Conservation (phyloP, 1,284 basidiomycete species). For the Tilletia indica region DNA sequence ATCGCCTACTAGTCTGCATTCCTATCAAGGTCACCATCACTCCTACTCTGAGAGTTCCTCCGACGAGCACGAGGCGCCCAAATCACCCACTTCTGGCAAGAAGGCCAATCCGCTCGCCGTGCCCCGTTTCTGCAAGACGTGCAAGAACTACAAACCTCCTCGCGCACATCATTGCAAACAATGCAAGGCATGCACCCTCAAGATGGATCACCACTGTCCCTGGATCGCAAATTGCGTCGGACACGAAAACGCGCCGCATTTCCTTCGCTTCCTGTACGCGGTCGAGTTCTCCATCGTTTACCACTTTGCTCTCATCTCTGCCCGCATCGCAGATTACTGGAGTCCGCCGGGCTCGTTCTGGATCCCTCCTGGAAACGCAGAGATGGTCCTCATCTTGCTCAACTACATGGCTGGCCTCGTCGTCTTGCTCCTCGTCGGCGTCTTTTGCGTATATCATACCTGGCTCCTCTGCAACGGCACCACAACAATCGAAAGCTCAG, state of each 20-base stretch:
- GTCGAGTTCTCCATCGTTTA: slow-evolving; percentile 76
- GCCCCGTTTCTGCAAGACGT: slow-evolving; percentile 45
- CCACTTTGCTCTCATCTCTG: slow-evolving; percentile 35
- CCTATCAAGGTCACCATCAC: not conserved
- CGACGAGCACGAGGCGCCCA: not conserved
- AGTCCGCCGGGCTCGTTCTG: slow-evolving; percentile 53
- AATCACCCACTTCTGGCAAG: not conserved
- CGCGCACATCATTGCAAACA: slow-evolving; percentile 55
- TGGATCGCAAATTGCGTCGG: slow-evolving; percentile 73
- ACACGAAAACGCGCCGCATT: slow-evolving; percentile 82
- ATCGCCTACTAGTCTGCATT: not conserved
- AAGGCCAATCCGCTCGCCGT: slow-evolving; percentile 23
- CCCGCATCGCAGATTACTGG: slow-evolving; percentile 43
- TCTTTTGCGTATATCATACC: slow-evolving; percentile 77
- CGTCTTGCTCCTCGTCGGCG: slow-evolving; percentile 77
- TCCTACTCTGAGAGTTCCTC: not conserved
- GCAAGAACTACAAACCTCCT: slow-evolving; percentile 51
- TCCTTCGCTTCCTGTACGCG: slow-evolving; percentile 85
- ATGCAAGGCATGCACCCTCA: slow-evolving; percentile 48
- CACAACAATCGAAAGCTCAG: slow-evolving; percentile 96
- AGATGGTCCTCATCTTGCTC: slow-evolving; percentile 79
- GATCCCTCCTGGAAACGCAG: slow-evolving; percentile 69
- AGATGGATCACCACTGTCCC: slow-evolving; percentile 61
- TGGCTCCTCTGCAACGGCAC: slow-evolving; percentile 76
- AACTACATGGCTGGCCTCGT: slow-evolving; percentile 85